Conservation (phyloP, 2,329 filamentous ascomycete genomes). For the Dothideomycetes sp. region DNA sequence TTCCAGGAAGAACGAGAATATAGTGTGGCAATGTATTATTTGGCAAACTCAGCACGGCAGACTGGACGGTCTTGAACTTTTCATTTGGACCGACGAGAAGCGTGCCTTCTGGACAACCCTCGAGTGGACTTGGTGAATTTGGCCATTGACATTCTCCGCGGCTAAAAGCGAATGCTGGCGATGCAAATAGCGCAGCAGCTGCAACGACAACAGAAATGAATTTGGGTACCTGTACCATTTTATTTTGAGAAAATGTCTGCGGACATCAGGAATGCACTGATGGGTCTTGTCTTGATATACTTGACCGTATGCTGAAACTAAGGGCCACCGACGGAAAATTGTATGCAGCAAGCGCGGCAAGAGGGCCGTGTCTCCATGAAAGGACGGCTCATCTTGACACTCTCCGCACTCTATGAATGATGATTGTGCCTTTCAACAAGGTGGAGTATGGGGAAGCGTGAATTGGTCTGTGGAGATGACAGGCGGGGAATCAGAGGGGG, state of each 20-base stretch:
- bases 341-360: no score
- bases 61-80: constrained; percentile 31
- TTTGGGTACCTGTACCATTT: no score
- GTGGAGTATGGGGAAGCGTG: background rate
- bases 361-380: no score
- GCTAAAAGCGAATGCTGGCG: constrained; percentile 7
- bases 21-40: constrained; percentile 35
- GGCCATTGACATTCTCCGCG: constrained; percentile 24
- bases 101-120: constrained; percentile 26
- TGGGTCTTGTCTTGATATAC: no score
- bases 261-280: no score
- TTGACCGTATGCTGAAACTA: no score
- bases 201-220: no score
- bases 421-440: no score
- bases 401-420: no score
- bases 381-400: no score
- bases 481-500: background rate
- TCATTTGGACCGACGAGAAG: constrained; percentile 17
- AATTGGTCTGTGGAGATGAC: background rate
- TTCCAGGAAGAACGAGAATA: constrained; percentile 50
- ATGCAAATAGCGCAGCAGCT: background rate
- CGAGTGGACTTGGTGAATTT: constrained; percentile 21
- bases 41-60: constrained; percentile 36
- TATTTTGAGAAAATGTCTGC: no score
- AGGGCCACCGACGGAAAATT: no score